These are phyloP conservation scores for Theileria equi DNA, from an alignment of 169 alveolate genomes.

Conservation along the genomic window DNA sequence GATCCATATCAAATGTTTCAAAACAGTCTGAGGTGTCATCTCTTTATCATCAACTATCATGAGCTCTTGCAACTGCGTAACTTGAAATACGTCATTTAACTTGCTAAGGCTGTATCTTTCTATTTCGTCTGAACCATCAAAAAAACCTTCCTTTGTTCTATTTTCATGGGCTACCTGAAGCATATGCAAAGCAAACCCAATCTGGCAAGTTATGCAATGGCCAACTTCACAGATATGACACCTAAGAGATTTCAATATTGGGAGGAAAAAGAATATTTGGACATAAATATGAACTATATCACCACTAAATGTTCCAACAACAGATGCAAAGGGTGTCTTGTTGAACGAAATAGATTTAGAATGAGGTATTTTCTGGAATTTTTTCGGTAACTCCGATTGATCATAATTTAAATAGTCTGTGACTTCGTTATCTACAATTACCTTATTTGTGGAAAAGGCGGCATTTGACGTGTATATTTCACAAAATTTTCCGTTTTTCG, in stretches of 20 bases:
- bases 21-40: slow-evolving; percentile 19
- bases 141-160: slow-evolving; percentile 12
- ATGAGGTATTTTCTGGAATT: slow-evolving; percentile 11
- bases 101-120: neutral
- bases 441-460: slow-evolving; percentile 13
- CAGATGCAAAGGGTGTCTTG: slow-evolving; percentile 45
- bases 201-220: slow-evolving; percentile 57
- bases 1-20: slow-evolving; percentile 46
- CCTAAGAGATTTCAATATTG: slow-evolving; percentile 28
- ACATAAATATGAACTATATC: slow-evolving; percentile 56
- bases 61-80: slow-evolving; percentile 51
- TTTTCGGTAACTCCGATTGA: slow-evolving; percentile 5
- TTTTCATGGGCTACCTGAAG: slow-evolving; percentile 43
- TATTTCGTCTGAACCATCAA: no score
- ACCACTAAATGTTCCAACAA: slow-evolving; percentile 49
- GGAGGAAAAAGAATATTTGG: slow-evolving; percentile 58
- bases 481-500: neutral
- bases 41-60: slow-evolving; percentile 54
- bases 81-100: slow-evolving; percentile 18
- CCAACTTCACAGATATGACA: slow-evolving; percentile 52
- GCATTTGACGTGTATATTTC: slow-evolving; percentile 31
- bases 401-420: neutral
- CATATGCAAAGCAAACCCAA: slow-evolving; percentile 55
- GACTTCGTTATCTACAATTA: slow-evolving; percentile 5
- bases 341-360: neutral